Base-by-base conservation (phyloP, 495 filamentous ascomycete genomes). In the Hapsidospora chrysogenum region DNA sequence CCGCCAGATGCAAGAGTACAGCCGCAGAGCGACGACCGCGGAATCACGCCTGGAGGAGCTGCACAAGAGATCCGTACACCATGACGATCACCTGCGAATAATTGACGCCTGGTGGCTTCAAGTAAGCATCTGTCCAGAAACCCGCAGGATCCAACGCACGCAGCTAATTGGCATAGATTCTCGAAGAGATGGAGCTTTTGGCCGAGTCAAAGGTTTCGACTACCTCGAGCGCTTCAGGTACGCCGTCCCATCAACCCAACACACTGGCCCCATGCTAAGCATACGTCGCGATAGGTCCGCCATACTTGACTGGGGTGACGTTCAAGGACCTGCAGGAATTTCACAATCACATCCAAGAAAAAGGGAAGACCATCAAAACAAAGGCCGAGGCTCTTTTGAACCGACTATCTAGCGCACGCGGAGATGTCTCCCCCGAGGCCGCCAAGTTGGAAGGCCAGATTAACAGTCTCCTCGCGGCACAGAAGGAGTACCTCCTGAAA, bases 1-100 rank as follows among this genome's bases (percentile, higher is more conserved):
- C 51, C 82, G 89, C 19, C 87, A 95, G 50, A 94, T 97, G 87
- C 76, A 80, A 46, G 92, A 96, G 53, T 94, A 85, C 52, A 95
- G 93, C 56, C 71, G 92, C 31, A 84, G 95, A 49, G 83, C 80
- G 52, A 63, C 63, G 21, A 74, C 72, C 13, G 54, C 93, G 31
- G 87, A 95, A 55, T 53, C 64, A 26, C 78, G 77, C 44, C 56
- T 89, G 33, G 76, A 70, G 42, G 78, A 87, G 35, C 62, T 85
- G 39, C 66, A 77, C 29, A 86, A 89, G 52, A 67, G 69, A 38
- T 68, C 81, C 11, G 53, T 64, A 29, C 73, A 80, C 53, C 84
- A 96, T 58, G 80, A 95, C 57, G 84, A 95, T 41, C 89, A 95
- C 45, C 63, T 96, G 25, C 77, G 86, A 44, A 66, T 82, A 33